Evolutionary conservation across 805 yeast genomes (phyloP), one percentile per base, ranked within the genome.

Genomic region (Teunomyces aglyptinius): DNA sequence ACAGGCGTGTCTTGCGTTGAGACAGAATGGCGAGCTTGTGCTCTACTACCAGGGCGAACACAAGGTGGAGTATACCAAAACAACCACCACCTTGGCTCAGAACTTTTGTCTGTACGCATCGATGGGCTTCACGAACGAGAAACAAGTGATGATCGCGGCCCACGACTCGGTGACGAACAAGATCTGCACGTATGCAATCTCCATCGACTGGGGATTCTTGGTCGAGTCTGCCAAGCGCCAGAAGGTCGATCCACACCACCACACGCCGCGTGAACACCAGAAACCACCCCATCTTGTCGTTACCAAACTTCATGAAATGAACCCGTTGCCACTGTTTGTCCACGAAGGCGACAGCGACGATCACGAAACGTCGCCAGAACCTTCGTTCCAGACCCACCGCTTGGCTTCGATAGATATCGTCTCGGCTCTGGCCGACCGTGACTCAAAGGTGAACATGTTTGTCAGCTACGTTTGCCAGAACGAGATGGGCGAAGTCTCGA

Each of bases 1-100:
- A 52, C 85, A 85, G 48, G 94, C 91, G 2, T 81, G 89, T 55
- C 64, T 87, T 19, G 82, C 81, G 1, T 67, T 87, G 33, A 72
- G 92, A 38, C 71, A 76, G 46, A 79, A 81, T 52, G 96, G 94
- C 1, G 70, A 73, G 46, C 63, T 83, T 34, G 68, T 75, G 19
- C 61, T 85, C 24, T 82, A 82, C 70, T 84, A 78, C 57, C 92
- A 84, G 59, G 81, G 82, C 15, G 83, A 78, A 49, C 83, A 78
- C 53, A 77, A 80, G 40, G 73, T 81, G 16, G 87, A 82, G 48
- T 84, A 81, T 56, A 70, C 70, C 49, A 75, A 73, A 50, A 50
- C 67, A 2, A 48, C 68, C 3, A 40, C 58, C 3, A 47, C 49
- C 1, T 52, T 78, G 19, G 45, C 57, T 13, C 75, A 70, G 7